Evolutionary conservation across 768 basidiomycete species (phyloP), one percentile per base, ranked within the genome.

Genomic region (Chiua virens): DNA sequence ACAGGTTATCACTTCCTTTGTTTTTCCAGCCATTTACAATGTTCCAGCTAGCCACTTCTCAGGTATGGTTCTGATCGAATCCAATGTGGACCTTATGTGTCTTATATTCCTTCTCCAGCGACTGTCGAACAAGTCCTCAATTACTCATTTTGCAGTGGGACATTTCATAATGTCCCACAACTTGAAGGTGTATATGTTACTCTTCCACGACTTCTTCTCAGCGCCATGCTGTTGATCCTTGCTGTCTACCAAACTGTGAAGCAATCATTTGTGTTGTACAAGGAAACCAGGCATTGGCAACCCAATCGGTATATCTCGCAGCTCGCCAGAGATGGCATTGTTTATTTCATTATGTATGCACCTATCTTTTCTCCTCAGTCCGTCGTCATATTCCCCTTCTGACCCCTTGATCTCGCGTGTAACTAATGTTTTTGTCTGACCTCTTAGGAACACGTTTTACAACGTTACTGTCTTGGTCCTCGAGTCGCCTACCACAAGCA

Each of bases 241-340:
- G 43, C 28, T 23, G 6, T 39, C 21, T 28, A 28, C 5, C 43
- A 22, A 17, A 15, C 30, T n/a, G 5, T 23, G 20, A 50, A 30
- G 11, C 34, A 54, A 13, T 54, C 44, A 2, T 11, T 54, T 20
- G 25, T 28, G 7, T 37, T 54, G 53, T 25, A 52, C 13, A 45
- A 17, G 20, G 35, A 14, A 25, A 36, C 40, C 3, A 42, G 7
- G 3, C 32, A 13, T 7, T 54, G 53, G 53, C 44, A 22, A 17
- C 28, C 41, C 7, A 52, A 46, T 35, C 34, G 5, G 17, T 51
- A 42, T 34, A 38, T 54, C 37, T 4, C 7, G 3, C n/a, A 18
- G 3, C 21, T 50, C 5, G 10, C 28, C 1, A 28, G 25, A 13
- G 35, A 44, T 30, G 25, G 36, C 20, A 14, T 38, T 2, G 8